phyloP scores from a whole-genome alignment of 495 filamentous ascomycete species.

The Podospora conica region DNA sequence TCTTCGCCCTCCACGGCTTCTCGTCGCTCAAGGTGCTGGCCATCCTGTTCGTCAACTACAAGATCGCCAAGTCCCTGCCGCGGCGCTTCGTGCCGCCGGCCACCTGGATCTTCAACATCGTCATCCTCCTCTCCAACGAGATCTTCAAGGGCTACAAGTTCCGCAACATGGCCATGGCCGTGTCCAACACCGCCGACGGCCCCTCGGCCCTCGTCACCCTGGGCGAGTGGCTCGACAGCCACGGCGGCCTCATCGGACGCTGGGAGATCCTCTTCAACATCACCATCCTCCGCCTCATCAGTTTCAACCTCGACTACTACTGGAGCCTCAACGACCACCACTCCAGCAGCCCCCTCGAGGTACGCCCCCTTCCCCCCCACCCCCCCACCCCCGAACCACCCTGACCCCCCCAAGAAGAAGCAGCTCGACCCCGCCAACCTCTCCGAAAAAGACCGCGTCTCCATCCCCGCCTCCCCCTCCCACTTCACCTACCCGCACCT shows the following conservation, averaged over 20 bases:
- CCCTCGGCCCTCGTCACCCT: constrained; percentile 43
- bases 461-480: constrained; percentile 58
- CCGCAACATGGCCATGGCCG: constrained; percentile 49
- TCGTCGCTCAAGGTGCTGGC: constrained; percentile 74
- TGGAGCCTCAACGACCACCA: constrained; percentile 68
- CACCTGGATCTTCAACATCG: constrained; percentile 95
- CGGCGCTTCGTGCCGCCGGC: constrained; percentile 58
- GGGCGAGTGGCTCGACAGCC: constrained; percentile 63
- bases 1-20: constrained; percentile 74
- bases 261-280: constrained; percentile 98
- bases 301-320: constrained; percentile 95
- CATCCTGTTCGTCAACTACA: constrained; percentile 78
- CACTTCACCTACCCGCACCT: constrained; percentile 82
- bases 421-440: constrained; percentile 80
- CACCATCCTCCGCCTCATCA: constrained; percentile 86
- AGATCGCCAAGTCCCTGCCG: constrained; percentile 63
- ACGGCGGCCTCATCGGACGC: constrained; percentile 73
- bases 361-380: constrained; percentile 41
- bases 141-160: constrained; percentile 71
- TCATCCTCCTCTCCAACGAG: constrained; percentile 84
- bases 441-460: constrained; percentile 80
- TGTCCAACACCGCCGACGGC: constrained; percentile 37
- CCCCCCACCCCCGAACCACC: not conserved
- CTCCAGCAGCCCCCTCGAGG: constrained; percentile 70
- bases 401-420: constrained; percentile 91